Evolutionary conservation across 495 filamentous ascomycete species (phyloP).

Genomic region (Penicillium crystallinum): DNA sequence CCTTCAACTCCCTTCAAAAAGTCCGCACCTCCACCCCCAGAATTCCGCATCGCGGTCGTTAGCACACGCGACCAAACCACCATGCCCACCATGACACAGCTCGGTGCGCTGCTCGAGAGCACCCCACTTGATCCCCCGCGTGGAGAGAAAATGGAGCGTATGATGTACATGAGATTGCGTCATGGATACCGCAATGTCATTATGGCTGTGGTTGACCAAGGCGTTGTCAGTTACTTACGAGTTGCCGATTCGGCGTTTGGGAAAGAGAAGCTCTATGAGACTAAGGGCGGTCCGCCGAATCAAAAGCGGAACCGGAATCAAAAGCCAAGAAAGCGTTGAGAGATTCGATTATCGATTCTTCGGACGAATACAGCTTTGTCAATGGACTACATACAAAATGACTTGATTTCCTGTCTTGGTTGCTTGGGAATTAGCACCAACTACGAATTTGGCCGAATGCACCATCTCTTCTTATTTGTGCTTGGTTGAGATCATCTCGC

Average conservation of each 20-base stretch:
- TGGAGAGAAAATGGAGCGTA: slow-evolving; percentile 43
- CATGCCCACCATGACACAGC: slow-evolving; percentile 67
- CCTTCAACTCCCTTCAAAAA: slow-evolving; percentile 68
- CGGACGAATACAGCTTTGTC: background rate
- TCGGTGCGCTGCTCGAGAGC: slow-evolving; percentile 62
- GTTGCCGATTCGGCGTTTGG: slow-evolving; percentile 76
- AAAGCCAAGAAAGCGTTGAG: slow-evolving; percentile 36
- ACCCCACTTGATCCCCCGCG: slow-evolving; percentile 60
- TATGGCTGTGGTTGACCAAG: slow-evolving; percentile 82
- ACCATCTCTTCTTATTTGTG: background rate
- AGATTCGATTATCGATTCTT: background rate
- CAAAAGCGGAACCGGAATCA: slow-evolving; percentile 28
- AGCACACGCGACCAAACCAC: slow-evolving; percentile 61
- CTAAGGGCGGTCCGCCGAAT: slow-evolving; percentile 18
- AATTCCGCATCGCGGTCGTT: slow-evolving; percentile 77
- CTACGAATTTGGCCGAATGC: too few relatives aligned
- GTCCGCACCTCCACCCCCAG: slow-evolving; percentile 64
- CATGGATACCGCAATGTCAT: slow-evolving; percentile 81
- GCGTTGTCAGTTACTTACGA: slow-evolving; percentile 80
- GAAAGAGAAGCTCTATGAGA: slow-evolving; percentile 63
- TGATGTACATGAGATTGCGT: slow-evolving; percentile 66
- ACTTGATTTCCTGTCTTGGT: background rate
- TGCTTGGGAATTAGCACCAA: background rate
- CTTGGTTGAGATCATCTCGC: background rate
- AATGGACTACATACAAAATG: background rate